Conservation (phyloP, 192 early-diverging fungal species). For the Backusella sp. region DNA sequence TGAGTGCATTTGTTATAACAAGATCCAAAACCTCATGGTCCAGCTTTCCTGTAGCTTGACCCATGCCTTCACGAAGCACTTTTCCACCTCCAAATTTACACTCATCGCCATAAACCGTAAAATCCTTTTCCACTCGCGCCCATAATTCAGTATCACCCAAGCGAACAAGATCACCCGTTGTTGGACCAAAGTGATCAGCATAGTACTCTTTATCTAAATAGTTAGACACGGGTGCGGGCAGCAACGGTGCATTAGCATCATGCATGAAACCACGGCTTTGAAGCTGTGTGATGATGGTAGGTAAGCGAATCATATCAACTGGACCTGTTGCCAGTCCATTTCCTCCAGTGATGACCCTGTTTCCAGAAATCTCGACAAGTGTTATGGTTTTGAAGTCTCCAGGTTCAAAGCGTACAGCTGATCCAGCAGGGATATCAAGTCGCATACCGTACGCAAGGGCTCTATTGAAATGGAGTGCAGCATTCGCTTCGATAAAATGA, state of each 20-base stretch:
- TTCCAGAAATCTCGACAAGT: constrained; percentile 82
- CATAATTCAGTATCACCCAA: constrained; percentile 85
- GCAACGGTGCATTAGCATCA: constrained; percentile 48
- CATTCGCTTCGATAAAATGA: constrained; percentile 95
- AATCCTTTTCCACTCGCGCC: constrained; percentile 88
- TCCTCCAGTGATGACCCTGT: constrained; percentile 78
- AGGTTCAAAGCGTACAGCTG: constrained; percentile 94
- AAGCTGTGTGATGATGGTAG: constrained; percentile 52
- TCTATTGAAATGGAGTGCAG: constrained; percentile 80
- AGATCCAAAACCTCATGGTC: constrained; percentile 82
- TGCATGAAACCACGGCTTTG: constrained; percentile 60
- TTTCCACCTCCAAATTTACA: constrained; percentile 96
- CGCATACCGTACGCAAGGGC: constrained; percentile 78
- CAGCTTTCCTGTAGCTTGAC: constrained; percentile 67
- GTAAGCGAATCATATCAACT: constrained; percentile 51
- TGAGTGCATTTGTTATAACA: constrained; percentile 92
- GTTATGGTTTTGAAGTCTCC: constrained; percentile 87
- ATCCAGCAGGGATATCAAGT: constrained; percentile 92
- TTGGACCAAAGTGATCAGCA: constrained; percentile 90
- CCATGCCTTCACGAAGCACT: constrained; percentile 96
- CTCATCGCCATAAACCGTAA: constrained; percentile 91
- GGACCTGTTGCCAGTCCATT: constrained; percentile 78
- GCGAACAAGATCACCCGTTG: constrained; percentile 86
- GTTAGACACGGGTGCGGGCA: constrained; percentile 47
- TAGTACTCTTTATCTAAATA: constrained; percentile 79